Conservation (phyloP, 306 rosid species). For the Gleditsia sinensis region DNA sequence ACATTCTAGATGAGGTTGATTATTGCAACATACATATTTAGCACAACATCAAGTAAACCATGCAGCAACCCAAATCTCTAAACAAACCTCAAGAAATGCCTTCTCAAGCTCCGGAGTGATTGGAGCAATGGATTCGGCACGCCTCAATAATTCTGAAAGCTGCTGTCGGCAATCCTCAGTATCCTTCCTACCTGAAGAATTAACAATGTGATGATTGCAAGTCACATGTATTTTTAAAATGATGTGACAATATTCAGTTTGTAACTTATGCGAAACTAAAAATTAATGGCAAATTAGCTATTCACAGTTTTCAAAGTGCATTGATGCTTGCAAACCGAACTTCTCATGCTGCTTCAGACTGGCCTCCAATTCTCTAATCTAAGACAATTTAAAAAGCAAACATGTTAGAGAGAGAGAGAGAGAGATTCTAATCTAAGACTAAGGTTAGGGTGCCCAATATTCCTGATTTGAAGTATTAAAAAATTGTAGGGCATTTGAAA, state of each 20-base stretch:
- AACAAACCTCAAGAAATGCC: slow-evolving; percentile 85
- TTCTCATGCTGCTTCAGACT: slow-evolving; percentile 77
- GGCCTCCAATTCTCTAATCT: slow-evolving; percentile 81
- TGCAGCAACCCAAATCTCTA: not conserved
- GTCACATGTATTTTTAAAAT: not conserved
- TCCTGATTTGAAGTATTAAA: not conserved
- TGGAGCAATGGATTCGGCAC: slow-evolving; percentile 73
- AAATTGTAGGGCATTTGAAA: not conserved
- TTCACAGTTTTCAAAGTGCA: slow-evolving; percentile 65
- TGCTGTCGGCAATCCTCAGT: slow-evolving; percentile 53
- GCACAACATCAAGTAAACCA: not conserved
- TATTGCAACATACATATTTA: not conserved
- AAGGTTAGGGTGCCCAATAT: not conserved
- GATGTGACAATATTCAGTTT: not conserved
- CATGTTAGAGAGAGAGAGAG: not conserved
- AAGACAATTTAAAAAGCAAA: slow-evolving; percentile 35
- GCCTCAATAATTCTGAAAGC: slow-evolving; percentile 58
- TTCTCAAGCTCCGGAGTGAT: slow-evolving; percentile 75
- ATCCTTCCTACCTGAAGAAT: slow-evolving; percentile 70
- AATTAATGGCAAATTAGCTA: slow-evolving; percentile 16
- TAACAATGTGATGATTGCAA: slow-evolving; percentile 9
- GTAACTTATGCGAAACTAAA: not conserved
- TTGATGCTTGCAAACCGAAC: slow-evolving; percentile 66
- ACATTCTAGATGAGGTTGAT: no score
- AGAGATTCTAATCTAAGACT: not conserved